phyloP scores from a whole-genome alignment of 495 filamentous ascomycete species.

The Aspergillus mulundensis region DNA sequence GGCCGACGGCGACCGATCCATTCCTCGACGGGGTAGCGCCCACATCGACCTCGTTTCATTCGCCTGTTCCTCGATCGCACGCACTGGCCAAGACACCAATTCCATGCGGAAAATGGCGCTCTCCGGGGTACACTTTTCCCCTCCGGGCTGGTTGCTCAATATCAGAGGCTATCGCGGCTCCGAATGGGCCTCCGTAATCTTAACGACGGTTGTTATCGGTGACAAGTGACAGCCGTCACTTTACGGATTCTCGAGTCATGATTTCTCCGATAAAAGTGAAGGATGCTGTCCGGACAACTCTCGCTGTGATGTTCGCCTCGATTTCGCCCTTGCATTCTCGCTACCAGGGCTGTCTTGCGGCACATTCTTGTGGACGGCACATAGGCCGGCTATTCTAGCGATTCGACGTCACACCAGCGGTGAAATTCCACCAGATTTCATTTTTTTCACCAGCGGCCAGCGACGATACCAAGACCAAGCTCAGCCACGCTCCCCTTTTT shows the following conservation, averaged over 20 bases:
- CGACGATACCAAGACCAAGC: not conserved
- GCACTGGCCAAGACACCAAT: slow-evolving; percentile 2
- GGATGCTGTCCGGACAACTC: not conserved
- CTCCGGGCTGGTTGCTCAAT: not conserved
- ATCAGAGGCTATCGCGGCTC: slow-evolving; percentile 13
- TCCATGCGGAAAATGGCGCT: slow-evolving; percentile 11
- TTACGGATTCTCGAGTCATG: slow-evolving; percentile 5
- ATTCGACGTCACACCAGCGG: slow-evolving; percentile 8
- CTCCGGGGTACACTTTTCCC: not conserved
- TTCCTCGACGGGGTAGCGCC: slow-evolving; percentile 1
- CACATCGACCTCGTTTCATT: slow-evolving; percentile 2
- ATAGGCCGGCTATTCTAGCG: not conserved
- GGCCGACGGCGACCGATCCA: not conserved
- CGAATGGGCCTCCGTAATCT: slow-evolving; percentile 9
- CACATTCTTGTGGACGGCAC: not conserved
- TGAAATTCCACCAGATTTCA: not conserved
- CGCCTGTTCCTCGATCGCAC: not conserved
- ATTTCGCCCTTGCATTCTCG: not conserved
- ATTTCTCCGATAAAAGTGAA: slow-evolving; percentile 1
- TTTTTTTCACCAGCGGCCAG: not conserved
- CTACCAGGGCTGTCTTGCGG: not conserved
- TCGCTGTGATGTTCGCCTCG: not conserved
- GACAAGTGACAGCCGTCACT: not conserved
- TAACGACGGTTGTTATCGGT: not conserved
- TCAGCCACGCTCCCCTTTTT: slow-evolving; percentile 5